Evolutionary conservation across 2,329 filamentous ascomycete genomes (phyloP).

Genomic region (Thelonectria rubi): DNA sequence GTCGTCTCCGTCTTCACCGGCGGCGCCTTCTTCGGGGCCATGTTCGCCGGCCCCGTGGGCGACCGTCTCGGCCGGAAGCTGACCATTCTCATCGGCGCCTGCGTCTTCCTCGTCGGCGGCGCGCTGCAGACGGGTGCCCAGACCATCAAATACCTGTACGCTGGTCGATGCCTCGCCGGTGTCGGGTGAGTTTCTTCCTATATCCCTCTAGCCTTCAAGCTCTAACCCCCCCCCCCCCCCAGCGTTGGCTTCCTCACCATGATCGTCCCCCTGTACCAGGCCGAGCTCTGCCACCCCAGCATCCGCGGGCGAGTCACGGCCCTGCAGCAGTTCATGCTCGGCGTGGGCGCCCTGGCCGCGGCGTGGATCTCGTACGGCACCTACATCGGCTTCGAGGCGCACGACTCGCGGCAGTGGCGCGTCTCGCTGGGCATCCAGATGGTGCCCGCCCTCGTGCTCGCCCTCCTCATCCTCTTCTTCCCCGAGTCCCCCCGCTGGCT

Average conservation of each 20-base stretch:
- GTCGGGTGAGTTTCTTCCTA: conserved; percentile 52
- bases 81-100: conserved; percentile 76
- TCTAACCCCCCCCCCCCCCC: too few species aligned
- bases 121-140: conserved; percentile 75
- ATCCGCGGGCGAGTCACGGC: conserved; percentile 80
- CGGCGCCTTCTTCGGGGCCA: conserved; percentile 76
- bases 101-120: conserved; percentile 78
- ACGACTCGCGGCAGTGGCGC: conserved; percentile 48
- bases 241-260: conserved; percentile 57
- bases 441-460: conserved; percentile 71
- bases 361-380: conserved; percentile 75
- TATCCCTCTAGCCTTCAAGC: too few species aligned
- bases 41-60: conserved; percentile 68
- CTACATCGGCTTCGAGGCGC: conserved; percentile 42
- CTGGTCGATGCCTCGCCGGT: conserved; percentile 75
- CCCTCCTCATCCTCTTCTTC: conserved; percentile 72
- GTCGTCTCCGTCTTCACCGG: conserved; percentile 80
- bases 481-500: conserved; percentile 80
- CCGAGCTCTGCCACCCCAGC: conserved; percentile 79
- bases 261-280: conserved; percentile 73
- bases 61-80: conserved; percentile 73
- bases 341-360: conserved; percentile 76
- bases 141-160: conserved; percentile 68
- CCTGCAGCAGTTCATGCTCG: conserved; percentile 85
- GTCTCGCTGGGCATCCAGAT: conserved; percentile 72